Percentiles rank a stretch among this genome's conserved stretches.
Conservation (phyloP, 176 grass and related monocot genomes). For the Eleusine coracana region DNA sequence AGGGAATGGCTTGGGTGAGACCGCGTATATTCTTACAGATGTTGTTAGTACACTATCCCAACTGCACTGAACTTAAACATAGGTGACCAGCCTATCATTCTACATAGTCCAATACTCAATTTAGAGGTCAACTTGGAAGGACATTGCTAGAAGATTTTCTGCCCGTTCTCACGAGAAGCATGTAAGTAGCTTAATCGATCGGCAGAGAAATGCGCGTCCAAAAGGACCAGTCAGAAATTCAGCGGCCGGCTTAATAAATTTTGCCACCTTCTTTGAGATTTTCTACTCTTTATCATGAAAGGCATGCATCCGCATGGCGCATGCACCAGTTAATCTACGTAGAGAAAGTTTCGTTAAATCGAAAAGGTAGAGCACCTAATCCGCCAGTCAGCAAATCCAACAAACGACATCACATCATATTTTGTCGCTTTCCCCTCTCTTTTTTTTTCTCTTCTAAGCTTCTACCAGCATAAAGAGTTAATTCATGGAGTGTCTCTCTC, state of each 20-base stretch:
- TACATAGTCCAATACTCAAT: neutral
- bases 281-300: neutral
- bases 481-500: neutral
- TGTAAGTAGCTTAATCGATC: neutral
- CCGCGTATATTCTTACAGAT: neutral
- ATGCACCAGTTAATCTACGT: neutral
- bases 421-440: neutral
- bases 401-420: conserved; percentile 13
- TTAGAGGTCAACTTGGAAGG: neutral
- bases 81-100: neutral
- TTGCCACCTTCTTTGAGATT: neutral
- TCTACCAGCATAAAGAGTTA: neutral
- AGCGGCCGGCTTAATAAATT: neutral
- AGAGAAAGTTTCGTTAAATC: neutral
- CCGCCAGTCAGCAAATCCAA: conserved; percentile 19
- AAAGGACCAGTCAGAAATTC: neutral
- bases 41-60: neutral
- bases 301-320: neutral
- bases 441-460: neutral
- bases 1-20: neutral
- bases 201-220: neutral
- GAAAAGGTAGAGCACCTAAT: conserved; percentile 11
- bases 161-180: neutral
- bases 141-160: neutral
- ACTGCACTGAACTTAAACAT: conserved; percentile 8